Conservation (phyloP, 768 basidiomycete genomes). For the Termitomyces sp. region DNA sequence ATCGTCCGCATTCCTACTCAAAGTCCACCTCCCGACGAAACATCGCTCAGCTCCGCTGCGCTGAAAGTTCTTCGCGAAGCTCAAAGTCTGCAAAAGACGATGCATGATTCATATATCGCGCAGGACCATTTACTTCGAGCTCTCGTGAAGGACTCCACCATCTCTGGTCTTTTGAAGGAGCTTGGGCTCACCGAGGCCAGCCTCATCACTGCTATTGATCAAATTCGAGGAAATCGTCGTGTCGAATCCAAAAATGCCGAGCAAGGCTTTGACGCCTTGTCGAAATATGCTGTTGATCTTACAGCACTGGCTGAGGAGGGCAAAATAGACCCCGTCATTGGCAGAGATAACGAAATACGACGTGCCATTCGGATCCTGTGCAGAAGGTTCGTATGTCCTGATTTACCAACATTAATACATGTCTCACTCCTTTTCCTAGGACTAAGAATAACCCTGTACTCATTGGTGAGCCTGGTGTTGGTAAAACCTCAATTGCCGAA, state of each 20-base stretch:
- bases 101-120: constrained; percentile 90
- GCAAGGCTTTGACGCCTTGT: constrained; percentile 88
- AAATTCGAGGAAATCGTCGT: constrained; percentile 78
- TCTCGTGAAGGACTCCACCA: constrained; percentile 69
- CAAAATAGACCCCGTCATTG: constrained; percentile 94
- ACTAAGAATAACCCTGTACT: constrained; percentile 98
- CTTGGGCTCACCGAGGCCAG: constrained; percentile 67
- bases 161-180: constrained; percentile 73
- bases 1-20: constrained; percentile 84
- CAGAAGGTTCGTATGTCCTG: constrained; percentile 47
- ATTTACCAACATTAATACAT: neutral
- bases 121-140: constrained; percentile 91
- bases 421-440: constrained; percentile 33
- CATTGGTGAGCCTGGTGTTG: constrained; percentile 93
- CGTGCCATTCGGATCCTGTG: constrained; percentile 83
- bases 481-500: constrained; percentile 94
- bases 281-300: constrained; percentile 85
- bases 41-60: constrained; percentile 54
- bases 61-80: constrained; percentile 74
- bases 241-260: constrained; percentile 88
- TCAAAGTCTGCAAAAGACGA: constrained; percentile 72
- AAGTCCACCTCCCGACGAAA: constrained; percentile 82
- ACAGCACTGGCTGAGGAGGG: constrained; percentile 88
- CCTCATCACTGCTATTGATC: constrained; percentile 74
- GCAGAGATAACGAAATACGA: constrained; percentile 90